phyloP scores from a whole-genome alignment of 2,329 filamentous ascomycete genomes.

The Tolypocladium ophioglossoides region DNA sequence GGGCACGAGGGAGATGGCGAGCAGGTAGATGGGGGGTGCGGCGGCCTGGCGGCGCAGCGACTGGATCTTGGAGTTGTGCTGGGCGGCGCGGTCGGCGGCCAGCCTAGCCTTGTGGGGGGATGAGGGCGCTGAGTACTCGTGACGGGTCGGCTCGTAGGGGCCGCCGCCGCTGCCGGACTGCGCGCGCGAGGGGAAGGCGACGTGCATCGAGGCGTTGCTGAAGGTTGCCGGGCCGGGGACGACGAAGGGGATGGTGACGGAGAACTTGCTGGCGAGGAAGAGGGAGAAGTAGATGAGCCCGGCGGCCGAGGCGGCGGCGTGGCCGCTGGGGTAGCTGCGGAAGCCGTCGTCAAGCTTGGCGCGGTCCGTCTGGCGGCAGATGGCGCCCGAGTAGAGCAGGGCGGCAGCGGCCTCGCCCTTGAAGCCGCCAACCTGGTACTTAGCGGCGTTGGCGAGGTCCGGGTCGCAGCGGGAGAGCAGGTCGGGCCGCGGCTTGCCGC shows the following conservation, averaged over 20 bases:
- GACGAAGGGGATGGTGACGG: slow-evolving; percentile 62
- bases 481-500: slow-evolving; percentile 67
- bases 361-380: slow-evolving; percentile 59
- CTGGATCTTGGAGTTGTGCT: slow-evolving; percentile 21
- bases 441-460: slow-evolving; percentile 51
- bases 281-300: slow-evolving; percentile 79
- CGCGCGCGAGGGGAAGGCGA: slow-evolving; percentile 67
- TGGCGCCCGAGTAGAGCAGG: slow-evolving; percentile 61
- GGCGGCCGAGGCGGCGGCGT: slow-evolving; percentile 58
- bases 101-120: slow-evolving; percentile 16
- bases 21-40: slow-evolving; percentile 69
- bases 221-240: slow-evolving; percentile 32
- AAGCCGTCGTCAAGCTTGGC: slow-evolving; percentile 68
- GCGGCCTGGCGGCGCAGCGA: slow-evolving; percentile 58
- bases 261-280: slow-evolving; percentile 76
- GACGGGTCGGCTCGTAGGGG: slow-evolving; percentile 22
- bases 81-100: slow-evolving; percentile 8
- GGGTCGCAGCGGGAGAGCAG: slow-evolving; percentile 71
- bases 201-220: slow-evolving; percentile 36
- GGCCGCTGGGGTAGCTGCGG: slow-evolving; percentile 56
- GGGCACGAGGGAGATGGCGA: slow-evolving; percentile 60
- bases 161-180: slow-evolving; percentile 28
- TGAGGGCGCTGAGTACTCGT: slow-evolving; percentile 5
- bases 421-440: slow-evolving; percentile 54
- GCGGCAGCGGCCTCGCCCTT: slow-evolving; percentile 42